phyloP scores from a whole-genome alignment of 2,329 filamentous ascomycete genomes.

The Botryotinia globosa region DNA sequence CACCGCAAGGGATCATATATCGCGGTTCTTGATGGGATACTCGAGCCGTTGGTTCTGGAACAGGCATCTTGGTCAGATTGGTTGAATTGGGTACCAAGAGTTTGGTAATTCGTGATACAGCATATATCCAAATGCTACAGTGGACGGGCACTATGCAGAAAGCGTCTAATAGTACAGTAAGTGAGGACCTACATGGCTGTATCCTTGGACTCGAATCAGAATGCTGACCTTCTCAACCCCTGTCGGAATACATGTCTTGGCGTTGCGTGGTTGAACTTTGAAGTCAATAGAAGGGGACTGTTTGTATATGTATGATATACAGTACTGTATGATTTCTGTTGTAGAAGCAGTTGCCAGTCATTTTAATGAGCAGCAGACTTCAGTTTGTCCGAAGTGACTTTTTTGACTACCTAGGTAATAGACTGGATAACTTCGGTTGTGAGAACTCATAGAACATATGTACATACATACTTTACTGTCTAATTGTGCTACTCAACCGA shows the following conservation, averaged over 20 bases:
- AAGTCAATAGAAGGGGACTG: background rate
- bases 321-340: background rate
- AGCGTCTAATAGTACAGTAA: background rate
- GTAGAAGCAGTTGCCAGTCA: background rate
- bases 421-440: conserved; percentile 1
- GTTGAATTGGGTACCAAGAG: conserved; percentile 1
- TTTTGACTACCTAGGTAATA: background rate
- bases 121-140: background rate
- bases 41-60: background rate
- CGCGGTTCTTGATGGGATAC: background rate
- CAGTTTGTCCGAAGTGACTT: background rate
- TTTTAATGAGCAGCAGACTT: background rate
- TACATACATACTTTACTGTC: too few species aligned
- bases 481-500: background rate
- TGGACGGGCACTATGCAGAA: background rate
- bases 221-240: background rate
- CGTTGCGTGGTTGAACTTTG: background rate
- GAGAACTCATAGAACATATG: background rate
- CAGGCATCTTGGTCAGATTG: background rate
- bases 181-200: background rate
- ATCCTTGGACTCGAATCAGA: background rate
- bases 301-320: background rate
- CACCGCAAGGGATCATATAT: background rate
- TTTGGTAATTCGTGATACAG: conserved; percentile 1
- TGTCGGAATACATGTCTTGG: background rate